Conservation (phyloP, 495 filamentous ascomycete species). For the Penicillium longicatenatum region DNA sequence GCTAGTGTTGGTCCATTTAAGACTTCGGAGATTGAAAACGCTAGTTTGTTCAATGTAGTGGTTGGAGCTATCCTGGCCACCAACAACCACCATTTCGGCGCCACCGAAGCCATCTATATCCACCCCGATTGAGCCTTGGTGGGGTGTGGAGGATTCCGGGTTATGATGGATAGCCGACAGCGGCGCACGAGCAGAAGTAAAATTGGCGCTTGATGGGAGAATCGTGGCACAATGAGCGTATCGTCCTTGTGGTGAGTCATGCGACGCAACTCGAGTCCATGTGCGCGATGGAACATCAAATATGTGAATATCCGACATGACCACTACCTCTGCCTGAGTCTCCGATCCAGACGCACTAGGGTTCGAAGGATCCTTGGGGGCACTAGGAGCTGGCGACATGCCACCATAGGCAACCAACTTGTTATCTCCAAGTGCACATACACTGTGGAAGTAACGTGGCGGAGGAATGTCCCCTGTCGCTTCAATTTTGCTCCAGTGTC, state of each 20-base stretch:
- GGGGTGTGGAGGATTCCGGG: slow-evolving; percentile 72
- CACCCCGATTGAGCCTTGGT: slow-evolving; percentile 83
- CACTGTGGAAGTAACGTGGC: slow-evolving; percentile 94
- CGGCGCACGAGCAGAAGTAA: slow-evolving; percentile 79
- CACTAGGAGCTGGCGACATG: slow-evolving; percentile 78
- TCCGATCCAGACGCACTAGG: slow-evolving; percentile 54
- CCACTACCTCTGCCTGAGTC: slow-evolving; percentile 82
- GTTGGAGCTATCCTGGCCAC: slow-evolving; percentile 95
- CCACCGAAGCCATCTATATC: slow-evolving; percentile 88
- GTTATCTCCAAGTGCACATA: slow-evolving; percentile 88
- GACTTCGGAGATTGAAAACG: slow-evolving; percentile 93
- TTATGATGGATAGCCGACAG: slow-evolving; percentile 88
- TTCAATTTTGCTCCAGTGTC: slow-evolving; percentile 92
- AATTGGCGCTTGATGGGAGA: slow-evolving; percentile 81
- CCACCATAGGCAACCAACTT: slow-evolving; percentile 98
- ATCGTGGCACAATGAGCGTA: slow-evolving; percentile 98
- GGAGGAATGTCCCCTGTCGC: slow-evolving; percentile 81
- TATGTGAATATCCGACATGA: slow-evolving; percentile 98
- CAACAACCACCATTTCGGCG: slow-evolving; percentile 96
- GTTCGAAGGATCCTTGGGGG: slow-evolving; percentile 44
- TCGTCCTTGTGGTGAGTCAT: slow-evolving; percentile 85
- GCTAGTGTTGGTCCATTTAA: slow-evolving; percentile 92
- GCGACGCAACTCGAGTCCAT: slow-evolving; percentile 82
- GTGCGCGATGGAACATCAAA: slow-evolving; percentile 83
- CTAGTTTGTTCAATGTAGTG: slow-evolving; percentile 98